Conservation (phyloP, 768 basidiomycete genomes). For the Leucogyrophana mollusca region DNA sequence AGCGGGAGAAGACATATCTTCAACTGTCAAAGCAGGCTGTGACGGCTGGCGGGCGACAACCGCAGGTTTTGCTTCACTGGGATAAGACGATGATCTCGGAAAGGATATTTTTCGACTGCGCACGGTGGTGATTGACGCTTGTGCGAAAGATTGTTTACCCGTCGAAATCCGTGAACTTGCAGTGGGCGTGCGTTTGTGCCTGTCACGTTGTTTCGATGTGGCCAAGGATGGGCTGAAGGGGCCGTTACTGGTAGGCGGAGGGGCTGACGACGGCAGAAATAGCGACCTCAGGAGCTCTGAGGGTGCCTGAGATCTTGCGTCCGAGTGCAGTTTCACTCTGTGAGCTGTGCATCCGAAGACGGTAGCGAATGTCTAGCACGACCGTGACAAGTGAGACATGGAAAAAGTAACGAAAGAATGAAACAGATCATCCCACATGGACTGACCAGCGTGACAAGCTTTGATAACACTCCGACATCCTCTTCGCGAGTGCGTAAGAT, state of each 20-base stretch:
- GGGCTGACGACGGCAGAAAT: constrained; percentile 30
- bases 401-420: constrained; percentile 3
- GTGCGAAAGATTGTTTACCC: constrained; percentile 14
- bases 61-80: constrained; percentile 17
- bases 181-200: constrained; percentile 16
- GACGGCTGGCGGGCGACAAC: constrained; percentile 8
- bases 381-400: constrained; percentile 8
- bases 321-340: constrained; percentile 48
- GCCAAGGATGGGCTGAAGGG: not conserved
- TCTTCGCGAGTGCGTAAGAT: constrained; percentile 65
- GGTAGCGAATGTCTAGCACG: constrained; percentile 51
- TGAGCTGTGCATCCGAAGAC: constrained; percentile 61
- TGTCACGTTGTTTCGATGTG: constrained; percentile 12
- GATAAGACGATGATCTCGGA: constrained; percentile 19
- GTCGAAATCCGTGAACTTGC: constrained; percentile 16
- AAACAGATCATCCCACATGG: constrained; percentile 4
- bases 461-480: constrained; percentile 58
- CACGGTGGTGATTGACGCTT: constrained; percentile 17
- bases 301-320: constrained; percentile 13
- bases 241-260: constrained; percentile 15
- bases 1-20: constrained; percentile 1
- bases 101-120: constrained; percentile 25
- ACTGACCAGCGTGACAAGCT: constrained; percentile 55
- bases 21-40: constrained; percentile 12
- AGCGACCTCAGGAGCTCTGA: constrained; percentile 35